Base-by-base conservation (phyloP, 805 yeast genomes). In the Metschnikowia cubensis region DNA sequence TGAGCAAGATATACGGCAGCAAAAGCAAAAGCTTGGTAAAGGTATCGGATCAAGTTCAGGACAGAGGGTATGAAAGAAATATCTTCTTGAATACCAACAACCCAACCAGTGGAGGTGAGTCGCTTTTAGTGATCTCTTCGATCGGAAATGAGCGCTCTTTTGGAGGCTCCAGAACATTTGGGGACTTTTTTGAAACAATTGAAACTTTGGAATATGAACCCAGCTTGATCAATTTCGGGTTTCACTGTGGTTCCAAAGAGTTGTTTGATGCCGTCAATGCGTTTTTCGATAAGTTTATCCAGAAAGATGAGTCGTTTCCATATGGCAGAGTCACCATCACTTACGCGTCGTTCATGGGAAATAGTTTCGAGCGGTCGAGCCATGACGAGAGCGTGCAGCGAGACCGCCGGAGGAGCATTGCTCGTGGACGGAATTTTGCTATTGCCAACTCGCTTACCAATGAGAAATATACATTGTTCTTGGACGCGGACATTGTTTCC, bases 401-500 rank as follows among this genome's bases (percentile, higher is more conserved):
- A 47, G 49, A 54, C 17, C 59, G 77, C 34, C 58, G 77, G 25
- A 56, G 74, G 45, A 56, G 62, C 20, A 68, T 71, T 29, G 75
- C 76, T 15, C 56, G 68, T 32, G 59, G 69, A 8, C 59, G 77
- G 50, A 73, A 72, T 57, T 71, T 69, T 56, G 56, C 68, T 4
- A 50, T 70, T 29, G 52, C 61, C 44, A 59, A 61, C 38, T 58
- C 67, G 4, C 55, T 73, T 40, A 56, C 50, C 15, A 47, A 54
- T 21, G 73, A 72, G 50, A 58, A 66, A 42, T 70, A 63, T 50
- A 66, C 71, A 2, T 50, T 73, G 33, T 72, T 68, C 49, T 48
- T 73, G 22, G 77, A 73, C 51, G 62, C 75, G 2, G 77, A 72
- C 49, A 62, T 72, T 21, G 47, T 58, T 15, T 49, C 51, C 34